Evolutionary conservation across 805 yeast species (phyloP).

Genomic region (Peterozyma xylosa): DNA sequence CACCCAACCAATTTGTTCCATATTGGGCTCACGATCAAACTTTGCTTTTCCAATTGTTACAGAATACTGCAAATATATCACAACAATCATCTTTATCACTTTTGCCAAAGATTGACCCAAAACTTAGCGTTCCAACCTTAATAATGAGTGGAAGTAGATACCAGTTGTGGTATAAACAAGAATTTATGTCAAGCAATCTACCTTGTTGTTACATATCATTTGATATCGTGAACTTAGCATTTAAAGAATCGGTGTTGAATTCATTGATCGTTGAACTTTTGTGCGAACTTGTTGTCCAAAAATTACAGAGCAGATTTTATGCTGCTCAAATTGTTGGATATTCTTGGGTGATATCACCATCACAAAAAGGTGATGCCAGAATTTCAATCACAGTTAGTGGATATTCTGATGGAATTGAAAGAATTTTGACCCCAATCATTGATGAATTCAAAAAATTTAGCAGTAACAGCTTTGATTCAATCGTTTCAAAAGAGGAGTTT

Average conservation of each 20-base stretch:
- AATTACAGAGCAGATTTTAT: constrained; percentile 36
- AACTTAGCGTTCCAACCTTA: constrained; percentile 26
- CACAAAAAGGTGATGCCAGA: constrained; percentile 46
- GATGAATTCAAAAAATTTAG: constrained; percentile 15
- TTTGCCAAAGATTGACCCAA: constrained; percentile 20
- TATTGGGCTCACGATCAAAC: constrained; percentile 21
- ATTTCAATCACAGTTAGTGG: constrained; percentile 50
- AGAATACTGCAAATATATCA: constrained; percentile 18
- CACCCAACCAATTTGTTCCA: constrained; percentile 29
- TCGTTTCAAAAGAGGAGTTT: constrained; percentile 26
- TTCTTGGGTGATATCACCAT: constrained; percentile 49
- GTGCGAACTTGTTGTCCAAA: constrained; percentile 35
- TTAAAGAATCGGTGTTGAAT: constrained; percentile 26
- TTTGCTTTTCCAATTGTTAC: constrained; percentile 16
- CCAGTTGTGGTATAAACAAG: constrained; percentile 48
- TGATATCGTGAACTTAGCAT: constrained; percentile 28
- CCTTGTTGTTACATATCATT: constrained; percentile 31
- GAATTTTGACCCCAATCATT: constrained; percentile 26
- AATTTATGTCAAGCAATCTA: constrained; percentile 12
- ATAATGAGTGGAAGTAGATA: constrained; percentile 23
- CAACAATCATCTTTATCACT: constrained; percentile 23
- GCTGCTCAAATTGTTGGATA: constrained; percentile 48
- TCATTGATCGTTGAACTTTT: constrained; percentile 48
- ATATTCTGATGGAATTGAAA: constrained; percentile 28
- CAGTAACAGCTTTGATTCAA: background rate